Evolutionary conservation across 345 rosid species (phyloP).

Genomic region (Eucalyptus sp.): DNA sequence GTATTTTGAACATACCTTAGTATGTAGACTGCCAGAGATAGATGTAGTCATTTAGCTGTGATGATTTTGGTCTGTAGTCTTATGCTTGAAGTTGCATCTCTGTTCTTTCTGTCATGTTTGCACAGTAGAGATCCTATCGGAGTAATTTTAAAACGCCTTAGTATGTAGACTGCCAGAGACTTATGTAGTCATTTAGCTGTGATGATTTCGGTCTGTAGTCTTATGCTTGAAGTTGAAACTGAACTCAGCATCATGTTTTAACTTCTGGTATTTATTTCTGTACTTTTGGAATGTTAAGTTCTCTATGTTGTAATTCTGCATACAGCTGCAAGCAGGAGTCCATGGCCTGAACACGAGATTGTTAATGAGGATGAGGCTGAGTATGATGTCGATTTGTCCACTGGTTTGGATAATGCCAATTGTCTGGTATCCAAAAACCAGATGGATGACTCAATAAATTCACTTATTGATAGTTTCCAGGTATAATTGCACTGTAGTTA

Average conservation of each 20-base stretch:
- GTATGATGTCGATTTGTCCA: conserved; percentile 45
- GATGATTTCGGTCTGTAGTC: neutral
- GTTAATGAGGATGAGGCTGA: conserved; percentile 64
- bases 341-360: conserved; percentile 81
- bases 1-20: neutral
- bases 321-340: conserved; percentile 57
- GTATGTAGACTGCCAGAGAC: neutral
- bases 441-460: conserved; percentile 33
- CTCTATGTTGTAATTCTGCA: neutral
- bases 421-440: conserved; percentile 24
- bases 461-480: conserved; percentile 45
- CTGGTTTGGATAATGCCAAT: conserved; percentile 13
- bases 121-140: neutral
- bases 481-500: conserved; percentile 9
- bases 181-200: neutral
- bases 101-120: neutral
- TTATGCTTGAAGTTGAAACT: neutral
- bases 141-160: neutral
- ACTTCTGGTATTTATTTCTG: neutral
- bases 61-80: neutral
- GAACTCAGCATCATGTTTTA: neutral
- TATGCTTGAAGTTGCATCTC: neutral
- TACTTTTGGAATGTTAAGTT: neutral
- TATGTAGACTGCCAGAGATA: neutral
- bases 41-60: neutral